A percentile compares a stretch with the other conserved stretches of the same genome.
Conservation (phyloP, 306 rosid species). For the Styphnolobium japonicum region DNA sequence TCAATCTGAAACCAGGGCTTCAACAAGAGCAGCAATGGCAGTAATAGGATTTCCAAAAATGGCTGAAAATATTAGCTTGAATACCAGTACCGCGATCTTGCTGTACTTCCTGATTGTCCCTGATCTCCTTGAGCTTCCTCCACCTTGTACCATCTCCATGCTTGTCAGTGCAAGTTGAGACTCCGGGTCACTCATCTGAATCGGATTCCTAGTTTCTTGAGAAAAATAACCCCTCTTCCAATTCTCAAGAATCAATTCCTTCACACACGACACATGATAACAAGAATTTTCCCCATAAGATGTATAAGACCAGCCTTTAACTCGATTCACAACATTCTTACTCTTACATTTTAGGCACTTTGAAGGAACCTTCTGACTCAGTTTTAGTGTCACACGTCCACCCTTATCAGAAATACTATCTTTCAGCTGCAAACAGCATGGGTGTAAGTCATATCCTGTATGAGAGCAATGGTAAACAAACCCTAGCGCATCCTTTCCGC, state of each 20-base stretch:
- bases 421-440: slow-evolving; percentile 38
- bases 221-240: slow-evolving; percentile 34
- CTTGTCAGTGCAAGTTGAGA: slow-evolving; percentile 4
- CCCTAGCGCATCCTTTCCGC: slow-evolving; percentile 51
- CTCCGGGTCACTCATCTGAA: background rate
- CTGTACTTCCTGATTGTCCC: background rate
- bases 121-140: slow-evolving; percentile 13
- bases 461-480: slow-evolving; percentile 37
- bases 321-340: background rate
- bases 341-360: slow-evolving; percentile 38
- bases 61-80: slow-evolving; percentile 39
- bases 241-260: slow-evolving; percentile 40
- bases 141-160: background rate
- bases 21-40: slow-evolving; percentile 24
- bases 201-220: background rate
- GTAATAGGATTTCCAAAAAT: slow-evolving; percentile 42
- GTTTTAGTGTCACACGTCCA: background rate
- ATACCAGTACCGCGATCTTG: slow-evolving; percentile 18
- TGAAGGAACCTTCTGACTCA: slow-evolving; percentile 8
- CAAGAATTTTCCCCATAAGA: slow-evolving; percentile 14
- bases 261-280: slow-evolving; percentile 46
- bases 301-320: slow-evolving; percentile 45
- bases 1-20: slow-evolving; percentile 22
- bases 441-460: slow-evolving; percentile 33
- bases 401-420: slow-evolving; percentile 15